Evolutionary conservation across 495 filamentous ascomycete species (phyloP).

Genomic region (Lasiosphaeria ovina): DNA sequence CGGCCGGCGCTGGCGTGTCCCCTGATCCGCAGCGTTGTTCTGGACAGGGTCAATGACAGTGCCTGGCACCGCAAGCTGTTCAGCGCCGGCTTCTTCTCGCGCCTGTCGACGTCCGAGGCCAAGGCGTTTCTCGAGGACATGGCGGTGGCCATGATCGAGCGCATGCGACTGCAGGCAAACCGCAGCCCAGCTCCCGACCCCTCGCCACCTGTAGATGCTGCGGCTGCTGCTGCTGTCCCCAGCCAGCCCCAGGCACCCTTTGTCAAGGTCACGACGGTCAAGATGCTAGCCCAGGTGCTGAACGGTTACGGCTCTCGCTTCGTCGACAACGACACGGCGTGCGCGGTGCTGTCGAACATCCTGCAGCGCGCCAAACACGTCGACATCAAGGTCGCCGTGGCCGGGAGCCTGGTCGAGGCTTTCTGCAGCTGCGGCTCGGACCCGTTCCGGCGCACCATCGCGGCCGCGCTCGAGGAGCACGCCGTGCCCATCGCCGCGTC

Average conservation of each 20-base stretch:
- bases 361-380: constrained; percentile 31
- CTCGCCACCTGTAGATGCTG: not conserved
- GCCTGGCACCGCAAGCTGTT: constrained; percentile 40
- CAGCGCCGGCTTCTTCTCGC: constrained; percentile 21
- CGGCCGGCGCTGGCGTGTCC: constrained; percentile 19
- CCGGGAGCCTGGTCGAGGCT: constrained; percentile 32
- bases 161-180: constrained; percentile 27
- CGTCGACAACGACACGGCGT: constrained; percentile 26
- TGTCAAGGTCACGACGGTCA: constrained; percentile 41
- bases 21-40: constrained; percentile 30
- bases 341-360: constrained; percentile 28
- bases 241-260: constrained; percentile 7
- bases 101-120: constrained; percentile 28
- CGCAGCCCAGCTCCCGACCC: not conserved
- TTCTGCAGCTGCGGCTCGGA: constrained; percentile 17
- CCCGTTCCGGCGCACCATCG: constrained; percentile 17
- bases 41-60: constrained; percentile 36
- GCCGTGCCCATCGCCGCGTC: constrained; percentile 35
- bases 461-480: constrained; percentile 25
- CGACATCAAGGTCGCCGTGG: constrained; percentile 33
- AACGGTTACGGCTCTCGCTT: constrained; percentile 31
- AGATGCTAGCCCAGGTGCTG: constrained; percentile 39
- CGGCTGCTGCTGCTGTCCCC: not conserved
- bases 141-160: constrained; percentile 29
- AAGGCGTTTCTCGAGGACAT: constrained; percentile 30